Base-by-base conservation (phyloP, 2,329 filamentous ascomycete species). In the Paecilomyces variotii region DNA sequence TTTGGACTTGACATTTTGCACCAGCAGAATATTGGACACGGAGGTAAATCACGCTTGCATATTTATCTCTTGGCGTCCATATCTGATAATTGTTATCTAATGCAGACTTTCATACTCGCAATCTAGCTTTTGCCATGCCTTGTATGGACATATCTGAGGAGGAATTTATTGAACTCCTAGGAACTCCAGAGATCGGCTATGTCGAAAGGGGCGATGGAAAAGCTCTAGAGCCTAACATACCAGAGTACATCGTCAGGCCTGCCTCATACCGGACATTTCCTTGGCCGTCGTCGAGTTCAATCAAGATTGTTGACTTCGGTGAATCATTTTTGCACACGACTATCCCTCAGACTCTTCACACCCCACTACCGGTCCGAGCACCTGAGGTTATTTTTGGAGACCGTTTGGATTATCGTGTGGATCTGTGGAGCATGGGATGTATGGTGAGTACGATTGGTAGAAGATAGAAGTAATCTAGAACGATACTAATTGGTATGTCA, bases 381-480 rank as follows among this genome's bases (percentile, higher is more conserved):
- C 74, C 75, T 0, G 74, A 78, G 62, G 61, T 73, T 55, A 67
- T 78, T 26, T 75, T 77, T 56, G 50, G 64, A 53, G 72, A 76
- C 27, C 57, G 54, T 10, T 57, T 73, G 53, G 69, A 76, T 63
- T 61, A 72, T 64, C 68, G 64, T 54, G 67, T 76, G 4, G 72
- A 77, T 55, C 58, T 76, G 12, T 77, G 72, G 74, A 72, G 72
- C 60, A 65, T 71, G 63, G 74, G 68, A 1, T 76, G 70, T 52
- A 65, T 73, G 60, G 72, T 76, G 59, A 56, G 69, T 70, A 5
- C 53, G 60, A 24, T 58, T 32, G 25, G 19, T 34, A 53, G 57
- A 26, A 25, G 14, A n/a, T 34, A 24, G 59, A 34, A 28, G 30
- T 27, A 54, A 39, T 34, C 57, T 3, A 49, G 6, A 32, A 58